A percentile compares a stretch with the other conserved stretches of the same genome.
phyloP scores from a whole-genome alignment of 352 stramenopile species.

The Bremia lactucae region DNA sequence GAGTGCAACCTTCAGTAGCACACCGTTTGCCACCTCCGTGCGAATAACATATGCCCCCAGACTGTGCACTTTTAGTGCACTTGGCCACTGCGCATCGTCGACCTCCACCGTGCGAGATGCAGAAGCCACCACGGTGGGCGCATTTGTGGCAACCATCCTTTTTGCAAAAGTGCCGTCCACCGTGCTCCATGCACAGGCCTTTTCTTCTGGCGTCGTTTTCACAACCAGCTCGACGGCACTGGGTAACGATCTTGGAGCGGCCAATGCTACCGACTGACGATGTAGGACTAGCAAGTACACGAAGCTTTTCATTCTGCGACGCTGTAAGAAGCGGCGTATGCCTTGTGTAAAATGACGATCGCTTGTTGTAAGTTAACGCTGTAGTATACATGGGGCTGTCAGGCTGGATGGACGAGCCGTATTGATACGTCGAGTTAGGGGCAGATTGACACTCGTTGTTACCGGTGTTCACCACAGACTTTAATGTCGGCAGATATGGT shows the following conservation, averaged over 20 bases:
- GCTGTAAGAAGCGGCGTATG: slow-evolving; percentile 14
- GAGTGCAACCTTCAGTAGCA: slow-evolving; percentile 55
- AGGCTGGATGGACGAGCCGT: slow-evolving; percentile 6
- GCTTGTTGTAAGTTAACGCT: slow-evolving; percentile 10
- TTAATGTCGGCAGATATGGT: slow-evolving; percentile 20
- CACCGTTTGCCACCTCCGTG: slow-evolving; percentile 79
- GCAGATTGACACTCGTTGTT: slow-evolving; percentile 4
- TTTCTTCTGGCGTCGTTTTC: slow-evolving; percentile 62
- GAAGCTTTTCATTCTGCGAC: slow-evolving; percentile 15
- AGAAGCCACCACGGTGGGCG: slow-evolving; percentile 69
- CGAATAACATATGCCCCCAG: slow-evolving; percentile 75
- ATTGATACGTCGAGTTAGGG: slow-evolving; percentile 8
- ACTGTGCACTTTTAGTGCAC: slow-evolving; percentile 74
- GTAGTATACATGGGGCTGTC: slow-evolving; percentile 12
- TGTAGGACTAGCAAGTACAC: slow-evolving; percentile 17
- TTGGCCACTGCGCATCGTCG: slow-evolving; percentile 61
- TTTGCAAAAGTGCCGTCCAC: slow-evolving; percentile 79
- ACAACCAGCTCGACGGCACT: slow-evolving; percentile 62
- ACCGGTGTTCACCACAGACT: slow-evolving; percentile 16
- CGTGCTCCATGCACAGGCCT: slow-evolving; percentile 82
- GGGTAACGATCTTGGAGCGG: slow-evolving; percentile 15
- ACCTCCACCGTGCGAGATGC: slow-evolving; percentile 70
- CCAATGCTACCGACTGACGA: slow-evolving; percentile 15
- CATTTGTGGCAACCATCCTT: slow-evolving; percentile 77
- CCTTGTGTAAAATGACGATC: slow-evolving; percentile 13